Base-by-base conservation (phyloP, 768 basidiomycete genomes). In the Lentinula edodes region DNA sequence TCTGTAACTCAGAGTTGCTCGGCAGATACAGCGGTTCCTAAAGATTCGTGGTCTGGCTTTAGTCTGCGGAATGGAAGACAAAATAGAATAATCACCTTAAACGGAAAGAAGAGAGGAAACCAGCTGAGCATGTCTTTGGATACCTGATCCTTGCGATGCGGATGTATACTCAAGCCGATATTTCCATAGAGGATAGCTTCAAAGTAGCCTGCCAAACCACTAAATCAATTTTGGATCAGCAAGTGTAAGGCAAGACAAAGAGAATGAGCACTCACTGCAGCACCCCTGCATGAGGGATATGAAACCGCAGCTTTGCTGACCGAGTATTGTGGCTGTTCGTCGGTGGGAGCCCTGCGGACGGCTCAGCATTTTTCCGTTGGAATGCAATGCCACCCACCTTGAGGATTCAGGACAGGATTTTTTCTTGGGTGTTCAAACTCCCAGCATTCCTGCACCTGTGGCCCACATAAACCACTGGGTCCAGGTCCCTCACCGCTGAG, bases 61-160 rank as follows among this genome's bases (percentile, higher is more conserved):
- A 18, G 34, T 46, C 62, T 60, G 50, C 35, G 12, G 32, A 50
- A 28, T 56, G 23, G 18, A 41, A 28, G 28, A 63, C 52, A 12
- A 57, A n/a, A 20, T 59, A 62, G 62, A 41, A 55, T 8, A 72
- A 84, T 35, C 62, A 90, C 95, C 74, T 87, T 90, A 71, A 98
- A 85, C 2, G 97, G 97, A 74, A 99, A 96, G 76, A 93, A 97
- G 18, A 98, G 74, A 0, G 97, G 97, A 76, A 99, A 99, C 97
- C 97, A 99, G 70, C 95, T 98, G 67, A 98, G 79, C 97, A 99
- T 99, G 66, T 98, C 89, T 67, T 92, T 95, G 7, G 93, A 95
- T 58, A 95, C 80, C 51, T 84, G 80, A 32, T 93, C 89, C 70
- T 90, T 93, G 52, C 88, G 85, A 57, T 91, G 84, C 0, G 97